A percentile compares a stretch with the other conserved stretches of the same genome.
Evolutionary conservation across 192 early-diverging fungal species (phyloP).

Genomic region (Geranomyces variabilis): DNA sequence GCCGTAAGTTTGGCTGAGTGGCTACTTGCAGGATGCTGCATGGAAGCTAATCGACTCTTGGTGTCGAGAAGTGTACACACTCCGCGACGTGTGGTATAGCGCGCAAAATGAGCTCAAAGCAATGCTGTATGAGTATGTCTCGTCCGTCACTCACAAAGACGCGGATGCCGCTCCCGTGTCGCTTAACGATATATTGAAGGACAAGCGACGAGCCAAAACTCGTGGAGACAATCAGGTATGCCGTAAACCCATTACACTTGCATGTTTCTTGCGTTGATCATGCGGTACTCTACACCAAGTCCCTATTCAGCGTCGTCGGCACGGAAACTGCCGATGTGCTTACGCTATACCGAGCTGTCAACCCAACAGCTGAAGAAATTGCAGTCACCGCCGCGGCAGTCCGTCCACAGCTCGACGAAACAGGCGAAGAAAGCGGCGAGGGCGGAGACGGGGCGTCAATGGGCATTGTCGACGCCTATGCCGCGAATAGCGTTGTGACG

Average conservation of each 20-base stretch:
- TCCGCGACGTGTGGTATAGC: conserved; percentile 51
- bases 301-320: conserved; percentile 22
- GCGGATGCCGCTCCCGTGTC: conserved; percentile 36
- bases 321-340: conserved; percentile 12
- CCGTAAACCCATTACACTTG: neutral
- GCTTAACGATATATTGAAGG: conserved; percentile 52
- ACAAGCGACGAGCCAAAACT: conserved; percentile 34
- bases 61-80: conserved; percentile 42
- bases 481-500: conserved; percentile 54
- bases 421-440: neutral
- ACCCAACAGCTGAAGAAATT: conserved; percentile 10
- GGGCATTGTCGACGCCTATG: conserved; percentile 69
- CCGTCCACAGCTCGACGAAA: neutral
- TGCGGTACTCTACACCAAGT: neutral
- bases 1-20: conserved; percentile 5
- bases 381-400: conserved; percentile 1
- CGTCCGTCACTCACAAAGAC: conserved; percentile 26
- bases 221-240: conserved; percentile 16
- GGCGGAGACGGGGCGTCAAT: conserved; percentile 21
- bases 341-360: conserved; percentile 13
- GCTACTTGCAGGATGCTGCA: too few relatives aligned
- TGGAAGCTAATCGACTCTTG: neutral
- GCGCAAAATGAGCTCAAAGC: conserved; percentile 62
- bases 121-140: conserved; percentile 59
- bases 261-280: neutral